phyloP scores from a whole-genome alignment of 306 rosid species.

The Biancaea sappan region DNA sequence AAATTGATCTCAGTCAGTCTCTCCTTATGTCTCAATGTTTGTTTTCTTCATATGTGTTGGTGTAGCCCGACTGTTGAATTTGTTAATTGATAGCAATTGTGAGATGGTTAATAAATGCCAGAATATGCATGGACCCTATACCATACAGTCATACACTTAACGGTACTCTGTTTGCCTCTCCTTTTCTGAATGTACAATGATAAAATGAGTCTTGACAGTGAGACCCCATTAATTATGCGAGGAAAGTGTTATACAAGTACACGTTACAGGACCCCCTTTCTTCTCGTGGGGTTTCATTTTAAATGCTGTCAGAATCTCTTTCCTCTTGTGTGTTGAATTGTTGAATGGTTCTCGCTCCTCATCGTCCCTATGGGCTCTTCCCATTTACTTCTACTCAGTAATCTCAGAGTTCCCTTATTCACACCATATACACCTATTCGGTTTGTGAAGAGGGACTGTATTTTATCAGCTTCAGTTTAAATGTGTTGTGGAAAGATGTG shows the following conservation, averaged over 20 bases:
- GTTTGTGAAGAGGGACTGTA: background rate
- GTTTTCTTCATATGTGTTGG: constrained; percentile 57
- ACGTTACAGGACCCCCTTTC: constrained; percentile 45
- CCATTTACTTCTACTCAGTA: background rate
- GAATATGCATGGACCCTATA: constrained; percentile 58
- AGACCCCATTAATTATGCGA: constrained; percentile 57
- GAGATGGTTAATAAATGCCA: constrained; percentile 85
- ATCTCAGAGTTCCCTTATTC: background rate
- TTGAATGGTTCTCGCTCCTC: background rate
- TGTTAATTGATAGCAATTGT: constrained; percentile 71
- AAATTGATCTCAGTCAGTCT: constrained; percentile 34
- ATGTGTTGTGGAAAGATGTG: background rate
- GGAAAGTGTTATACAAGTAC: constrained; percentile 62
- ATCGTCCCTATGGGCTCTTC: background rate
- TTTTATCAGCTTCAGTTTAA: background rate
- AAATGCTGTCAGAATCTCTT: constrained; percentile 19
- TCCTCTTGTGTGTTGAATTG: background rate
- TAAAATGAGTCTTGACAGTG: constrained; percentile 36
- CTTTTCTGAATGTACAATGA: constrained; percentile 48
- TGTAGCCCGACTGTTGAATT: constrained; percentile 72
- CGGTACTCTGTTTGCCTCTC: constrained; percentile 37
- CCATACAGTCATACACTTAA: constrained; percentile 34
- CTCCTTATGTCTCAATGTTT: constrained; percentile 35
- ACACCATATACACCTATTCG: background rate
- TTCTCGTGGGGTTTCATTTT: constrained; percentile 33